phyloP scores from a whole-genome alignment of 148 eudicot genomes.

The Salicornia ramosissima region DNA sequence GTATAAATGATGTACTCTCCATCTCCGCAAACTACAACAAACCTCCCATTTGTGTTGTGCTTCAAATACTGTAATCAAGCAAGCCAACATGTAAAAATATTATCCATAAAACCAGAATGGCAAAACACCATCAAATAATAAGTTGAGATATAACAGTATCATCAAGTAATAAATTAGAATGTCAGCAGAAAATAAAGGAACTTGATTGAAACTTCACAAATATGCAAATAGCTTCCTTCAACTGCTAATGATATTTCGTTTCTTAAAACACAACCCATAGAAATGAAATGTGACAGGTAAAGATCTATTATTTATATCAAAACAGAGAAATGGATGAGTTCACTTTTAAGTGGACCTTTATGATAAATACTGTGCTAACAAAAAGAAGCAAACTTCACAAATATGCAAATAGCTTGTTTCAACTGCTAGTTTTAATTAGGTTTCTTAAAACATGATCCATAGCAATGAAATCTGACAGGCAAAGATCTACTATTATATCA shows the following conservation, averaged over 20 bases:
- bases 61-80: constrained; percentile 57
- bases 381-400: no score
- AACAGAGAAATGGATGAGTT: no score
- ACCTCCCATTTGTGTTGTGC: constrained; percentile 99
- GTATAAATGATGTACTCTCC: constrained; percentile 92
- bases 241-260: not conserved
- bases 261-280: not conserved
- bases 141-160: not conserved
- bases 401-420: not conserved
- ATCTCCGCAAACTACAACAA: constrained; percentile 96
- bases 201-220: not conserved
- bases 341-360: no score
- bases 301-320: no score
- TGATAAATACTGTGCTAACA: no score
- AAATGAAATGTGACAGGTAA: no score
- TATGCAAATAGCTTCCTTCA: not conserved
- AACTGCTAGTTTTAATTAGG: not conserved
- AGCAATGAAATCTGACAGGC: not conserved
- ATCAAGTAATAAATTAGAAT: not conserved
- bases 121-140: not conserved
- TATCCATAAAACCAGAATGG: not conserved
- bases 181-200: not conserved
- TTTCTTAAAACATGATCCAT: not conserved
- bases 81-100: constrained; percentile 7
- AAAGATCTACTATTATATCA: not conserved